phyloP scores from a whole-genome alignment of 495 filamentous ascomycete genomes.

The Neurospora sp. region DNA sequence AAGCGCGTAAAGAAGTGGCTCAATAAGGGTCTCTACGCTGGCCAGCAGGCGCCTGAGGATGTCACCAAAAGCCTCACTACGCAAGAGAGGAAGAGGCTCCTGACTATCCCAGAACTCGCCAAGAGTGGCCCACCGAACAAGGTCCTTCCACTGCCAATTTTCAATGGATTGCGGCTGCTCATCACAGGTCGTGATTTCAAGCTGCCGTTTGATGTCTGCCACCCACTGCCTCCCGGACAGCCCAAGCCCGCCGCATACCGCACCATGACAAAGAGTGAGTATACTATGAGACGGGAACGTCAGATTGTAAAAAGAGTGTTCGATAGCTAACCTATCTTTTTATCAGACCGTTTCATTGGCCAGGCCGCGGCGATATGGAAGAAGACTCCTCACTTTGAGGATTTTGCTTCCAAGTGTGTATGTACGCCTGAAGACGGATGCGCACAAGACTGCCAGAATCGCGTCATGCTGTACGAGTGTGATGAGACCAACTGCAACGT shows the following conservation, averaged over 20 bases:
- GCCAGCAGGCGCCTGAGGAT: conserved; percentile 56
- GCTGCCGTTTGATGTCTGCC: conserved; percentile 82
- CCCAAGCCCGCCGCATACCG: conserved; percentile 86
- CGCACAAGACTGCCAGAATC: conserved; percentile 82
- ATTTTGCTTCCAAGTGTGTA: conserved; percentile 66
- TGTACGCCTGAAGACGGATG: conserved; percentile 72
- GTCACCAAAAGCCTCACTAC: conserved; percentile 45
- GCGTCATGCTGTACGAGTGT: conserved; percentile 95
- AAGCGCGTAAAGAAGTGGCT: conserved; percentile 62
- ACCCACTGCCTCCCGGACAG: conserved; percentile 72
- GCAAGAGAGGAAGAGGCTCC: conserved; percentile 53
- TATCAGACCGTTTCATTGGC: conserved; percentile 78
- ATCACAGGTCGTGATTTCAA: conserved; percentile 67
- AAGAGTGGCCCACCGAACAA: conserved; percentile 29
- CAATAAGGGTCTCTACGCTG: conserved; percentile 76
- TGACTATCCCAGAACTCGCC: conserved; percentile 41
- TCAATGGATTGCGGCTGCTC: conserved; percentile 42
- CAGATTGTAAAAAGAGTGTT: background rate
- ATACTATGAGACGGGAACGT: background rate
- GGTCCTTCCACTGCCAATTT: conserved; percentile 34
- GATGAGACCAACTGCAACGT: conserved; percentile 81
- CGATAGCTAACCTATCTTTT: conserved; percentile 2
- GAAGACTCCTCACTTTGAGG: conserved; percentile 59
- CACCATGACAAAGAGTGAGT: conserved; percentile 74
- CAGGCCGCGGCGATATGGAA: conserved; percentile 82